phyloP scores from a whole-genome alignment of 1,284 basidiomycete species.

The Caloboletus firmus region DNA sequence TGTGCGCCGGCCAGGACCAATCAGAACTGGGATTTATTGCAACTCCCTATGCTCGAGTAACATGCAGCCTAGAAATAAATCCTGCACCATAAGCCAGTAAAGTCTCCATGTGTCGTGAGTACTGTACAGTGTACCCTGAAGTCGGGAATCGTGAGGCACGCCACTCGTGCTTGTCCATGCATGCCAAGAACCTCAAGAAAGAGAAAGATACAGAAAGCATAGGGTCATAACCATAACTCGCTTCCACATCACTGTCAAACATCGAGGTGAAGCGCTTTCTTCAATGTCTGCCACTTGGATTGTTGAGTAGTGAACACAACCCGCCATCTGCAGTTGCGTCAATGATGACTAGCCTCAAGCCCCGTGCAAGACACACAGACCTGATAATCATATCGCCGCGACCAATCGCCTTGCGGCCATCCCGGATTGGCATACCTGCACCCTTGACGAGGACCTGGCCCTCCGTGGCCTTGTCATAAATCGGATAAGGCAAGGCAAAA shows the following conservation, averaged over 20 bases:
- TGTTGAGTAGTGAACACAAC: conserved; percentile 30
- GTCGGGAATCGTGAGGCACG: conserved; percentile 6
- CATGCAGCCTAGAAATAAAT: not conserved
- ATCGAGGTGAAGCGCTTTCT: conserved; percentile 31
- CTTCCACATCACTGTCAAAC: conserved; percentile 17
- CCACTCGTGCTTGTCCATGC: conserved; percentile 17
- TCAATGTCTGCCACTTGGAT: conserved; percentile 35
- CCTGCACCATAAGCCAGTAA: conserved; percentile 2
- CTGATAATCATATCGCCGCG: conserved; percentile 79
- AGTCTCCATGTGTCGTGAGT: conserved; percentile 22
- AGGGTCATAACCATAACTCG: conserved; percentile 16
- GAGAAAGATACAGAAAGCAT: conserved; percentile 18
- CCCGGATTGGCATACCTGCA: conserved; percentile 83
- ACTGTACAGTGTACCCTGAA: conserved; percentile 30
- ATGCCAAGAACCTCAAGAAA: conserved; percentile 17
- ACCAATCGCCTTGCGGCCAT: conserved; percentile 59
- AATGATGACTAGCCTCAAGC: not conserved
- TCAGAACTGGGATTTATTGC: not conserved
- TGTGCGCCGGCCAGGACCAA: not conserved
- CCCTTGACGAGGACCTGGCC: conserved; percentile 63
- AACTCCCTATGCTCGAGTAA: not conserved
- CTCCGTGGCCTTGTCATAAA: conserved; percentile 60
- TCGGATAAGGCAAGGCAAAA: conserved; percentile 62
- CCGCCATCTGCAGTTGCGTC: conserved; percentile 29
- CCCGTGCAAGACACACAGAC: conserved; percentile 42